These are phyloP conservation scores for Hemisphaericaspora xylanilytica DNA, from an alignment of 1,139 yeast species.

Conservation along the genomic window DNA sequence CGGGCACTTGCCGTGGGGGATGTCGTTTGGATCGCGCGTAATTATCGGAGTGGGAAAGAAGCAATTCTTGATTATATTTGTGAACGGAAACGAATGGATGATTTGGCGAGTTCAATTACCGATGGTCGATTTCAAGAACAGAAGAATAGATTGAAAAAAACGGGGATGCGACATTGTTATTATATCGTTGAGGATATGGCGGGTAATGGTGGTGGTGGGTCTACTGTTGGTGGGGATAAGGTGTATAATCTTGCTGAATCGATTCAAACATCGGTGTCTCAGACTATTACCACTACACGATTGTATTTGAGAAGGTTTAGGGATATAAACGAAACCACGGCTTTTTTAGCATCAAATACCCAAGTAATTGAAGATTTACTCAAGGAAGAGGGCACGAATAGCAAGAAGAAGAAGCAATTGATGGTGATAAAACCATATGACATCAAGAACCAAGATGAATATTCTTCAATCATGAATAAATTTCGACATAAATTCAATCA, in stretches of 20 bases:
- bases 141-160: conserved; percentile 66
- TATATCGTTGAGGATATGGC: conserved; percentile 81
- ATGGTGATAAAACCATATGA: conserved; percentile 50
- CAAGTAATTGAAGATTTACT: conserved; percentile 37
- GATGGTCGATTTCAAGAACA: conserved; percentile 92
- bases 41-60: conserved; percentile 54
- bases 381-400: conserved; percentile 26
- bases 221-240: conserved; percentile 25
- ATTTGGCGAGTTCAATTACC: conserved; percentile 73
- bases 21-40: conserved; percentile 81
- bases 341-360: conserved; percentile 60
- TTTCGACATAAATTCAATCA: conserved; percentile 48
- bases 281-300: conserved; percentile 62
- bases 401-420: too few relatives aligned
- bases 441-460: conserved; percentile 54
- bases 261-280: conserved; percentile 73
- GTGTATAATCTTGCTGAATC: conserved; percentile 54
- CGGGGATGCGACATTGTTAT: conserved; percentile 65
- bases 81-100: conserved; percentile 88
- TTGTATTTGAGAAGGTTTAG: conserved; percentile 70
- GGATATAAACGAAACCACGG: conserved; percentile 73
- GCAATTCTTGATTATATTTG: conserved; percentile 76
- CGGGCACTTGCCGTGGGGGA: conserved; percentile 79
- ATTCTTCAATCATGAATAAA: conserved; percentile 33
- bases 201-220: too few relatives aligned